Evolutionary conservation across 768 basidiomycete species (phyloP), one percentile per base, ranked within the genome.

Genomic region (Lactarius indigo): DNA sequence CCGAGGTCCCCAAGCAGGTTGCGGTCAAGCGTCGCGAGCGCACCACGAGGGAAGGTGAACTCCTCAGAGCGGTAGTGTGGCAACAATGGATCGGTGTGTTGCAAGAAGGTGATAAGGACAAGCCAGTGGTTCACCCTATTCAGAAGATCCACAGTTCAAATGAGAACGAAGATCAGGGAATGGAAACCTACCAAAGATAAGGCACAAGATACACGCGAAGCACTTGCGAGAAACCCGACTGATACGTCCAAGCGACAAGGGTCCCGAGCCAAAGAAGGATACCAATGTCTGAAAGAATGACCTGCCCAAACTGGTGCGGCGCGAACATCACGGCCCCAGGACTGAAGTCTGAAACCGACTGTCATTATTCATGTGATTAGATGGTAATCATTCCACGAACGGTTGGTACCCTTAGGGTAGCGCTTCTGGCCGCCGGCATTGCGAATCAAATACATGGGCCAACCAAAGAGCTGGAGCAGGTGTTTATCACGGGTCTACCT

Each of bases 81-180:
- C 54, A 98, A 85, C 56, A 90, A 77, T 23, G 96, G 94, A 79
- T 98, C 96, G 72, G 96, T 98, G 82, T 99, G 96, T 80, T 99
- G 96, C 59, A 98, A 83, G 90, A 94, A 98, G 23, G 95, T 97
- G 81, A 98, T 97, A 72, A 94, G 74, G 64, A 98, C 93, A 62
- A 98, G 84, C 95, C 95, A 97, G 82, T 94, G 92, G 82, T 93
- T 93, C 62, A 90, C 87, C 87, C 85, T 88, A 66, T 35, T 23
- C 17, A 44, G 2, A 41, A 41, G 30, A 35, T 41, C 62, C 18
- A 65, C 42, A 65, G 30, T 28, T 41, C 8, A 41, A 37, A 23
- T 7, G 18, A 30, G n/a, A 17, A 9, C 6, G 3, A 13, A 17
- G 12, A 33, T 33, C 26, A 26, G n/a, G 10, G 4, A 30, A 44